Evolutionary conservation across 257 asterid species (phyloP), one percentile per base, ranked within the genome.

Genomic region (Jacaranda mimosifolia): DNA sequence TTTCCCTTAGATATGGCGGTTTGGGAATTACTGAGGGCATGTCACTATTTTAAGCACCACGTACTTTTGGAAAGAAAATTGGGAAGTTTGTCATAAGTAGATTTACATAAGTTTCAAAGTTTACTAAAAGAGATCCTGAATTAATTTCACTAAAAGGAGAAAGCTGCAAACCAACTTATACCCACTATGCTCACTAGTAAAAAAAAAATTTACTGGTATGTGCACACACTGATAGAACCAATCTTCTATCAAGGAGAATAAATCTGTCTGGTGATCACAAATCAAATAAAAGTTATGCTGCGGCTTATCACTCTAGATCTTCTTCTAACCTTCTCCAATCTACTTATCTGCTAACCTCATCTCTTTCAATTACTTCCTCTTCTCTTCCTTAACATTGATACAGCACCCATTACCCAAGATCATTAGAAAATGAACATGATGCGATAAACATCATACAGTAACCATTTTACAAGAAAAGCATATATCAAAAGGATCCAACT

Each of bases 401-500:
- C n/a, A 49, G 53, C 63, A 65, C 5, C 13, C 63, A 79, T 17
- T 32, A 26, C 32, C 60, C 32, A 80, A 40, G 11, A 63, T 13
- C 38, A 43, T 60, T 10, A 68, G 53, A 36, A 73, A 79, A 49
- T 56, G n/a, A 43, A 60, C 40, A 73, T 38, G 67, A 64, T 51
- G 59, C 49, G 3, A 19, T 63, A 60, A 45, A 19, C 73, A 58
- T 60, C 62, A 14, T 17, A 73, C 12, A 9, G 53, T 32, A 40
- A 60, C n/a, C 82, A 82, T 14, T 70, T 58, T n/a, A 48, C 53
- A 71, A 43, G 48, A 68, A 57, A 35, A n/a, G 32, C 19, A 32
- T 11, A 52, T 36, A 48, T 58, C 10, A 49, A 72, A 66, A 63
- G 53, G 53, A 64, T 59, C 36, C 21, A 40, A 19, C 18, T 38